Evolutionary conservation across 2,329 filamentous ascomycete genomes (phyloP).

Genomic region (Raffaelea albimanens): DNA sequence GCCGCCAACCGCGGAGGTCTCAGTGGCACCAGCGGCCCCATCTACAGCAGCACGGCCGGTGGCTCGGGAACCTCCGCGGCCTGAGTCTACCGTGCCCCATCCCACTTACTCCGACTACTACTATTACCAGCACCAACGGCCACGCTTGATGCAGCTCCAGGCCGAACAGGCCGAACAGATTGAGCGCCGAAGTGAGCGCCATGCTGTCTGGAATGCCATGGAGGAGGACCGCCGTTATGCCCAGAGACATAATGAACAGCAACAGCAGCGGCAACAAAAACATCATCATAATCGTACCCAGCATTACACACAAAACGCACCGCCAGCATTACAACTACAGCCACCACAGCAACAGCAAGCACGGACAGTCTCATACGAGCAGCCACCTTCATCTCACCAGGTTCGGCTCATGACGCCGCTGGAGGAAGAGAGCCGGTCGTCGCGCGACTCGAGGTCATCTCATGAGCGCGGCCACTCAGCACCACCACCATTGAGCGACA

Average conservation of each 20-base stretch:
- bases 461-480: conserved; percentile 39
- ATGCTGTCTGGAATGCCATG: conserved; percentile 5
- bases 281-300: background rate
- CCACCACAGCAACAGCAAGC: too few species aligned
- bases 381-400: too few species aligned
- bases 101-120: conserved; percentile 1
- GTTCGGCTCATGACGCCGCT: background rate
- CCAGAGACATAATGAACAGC: conserved; percentile 10
- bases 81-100: background rate
- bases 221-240: conserved; percentile 7
- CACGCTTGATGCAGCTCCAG: conserved; percentile 1
- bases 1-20: conserved; percentile 10
- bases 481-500: conserved; percentile 36
- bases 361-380: too few species aligned
- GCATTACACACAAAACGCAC: too few species aligned
- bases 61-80: too few species aligned
- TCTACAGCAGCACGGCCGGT: background rate
- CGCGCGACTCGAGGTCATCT: conserved; percentile 19
- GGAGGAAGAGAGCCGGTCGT: conserved; percentile 15
- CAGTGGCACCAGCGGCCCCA: conserved; percentile 9
- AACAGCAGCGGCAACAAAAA: background rate
- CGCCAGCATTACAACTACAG: too few species aligned
- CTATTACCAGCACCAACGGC: conserved; percentile 13
- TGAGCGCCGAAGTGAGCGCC: conserved; percentile 7
- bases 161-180: conserved; percentile 5